Conservation (phyloP, 805 yeast species). For the Debaryomyces hansenii region DNA sequence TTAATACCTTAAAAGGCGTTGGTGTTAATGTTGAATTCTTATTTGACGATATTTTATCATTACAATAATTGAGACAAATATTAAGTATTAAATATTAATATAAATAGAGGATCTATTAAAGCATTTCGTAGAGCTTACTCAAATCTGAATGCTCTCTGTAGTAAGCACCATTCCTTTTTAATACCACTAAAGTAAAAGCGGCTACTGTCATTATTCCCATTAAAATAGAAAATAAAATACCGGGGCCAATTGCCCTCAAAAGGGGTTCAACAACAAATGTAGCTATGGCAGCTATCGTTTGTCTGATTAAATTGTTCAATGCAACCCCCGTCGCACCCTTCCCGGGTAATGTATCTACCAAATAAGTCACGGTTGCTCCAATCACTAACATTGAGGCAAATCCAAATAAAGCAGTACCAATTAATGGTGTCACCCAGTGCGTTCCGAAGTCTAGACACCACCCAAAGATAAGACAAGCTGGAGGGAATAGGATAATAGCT, state of each 20-base stretch:
- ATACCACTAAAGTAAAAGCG: conserved; percentile 40
- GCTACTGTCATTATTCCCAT: conserved; percentile 55
- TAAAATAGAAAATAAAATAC: conserved; percentile 66
- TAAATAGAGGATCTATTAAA: conserved; percentile 17
- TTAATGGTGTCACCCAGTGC: conserved; percentile 76
- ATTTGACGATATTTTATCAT: conserved; percentile 42
- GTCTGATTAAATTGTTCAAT: conserved; percentile 71
- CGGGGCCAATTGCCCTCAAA: conserved; percentile 64
- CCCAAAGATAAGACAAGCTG: conserved; percentile 71
- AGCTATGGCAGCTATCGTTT: conserved; percentile 71
- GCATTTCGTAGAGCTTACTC: conserved; percentile 53
- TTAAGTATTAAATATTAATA: neutral
- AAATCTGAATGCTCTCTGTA: conserved; percentile 67
- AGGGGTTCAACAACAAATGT: conserved; percentile 76
- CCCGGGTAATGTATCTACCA: conserved; percentile 84
- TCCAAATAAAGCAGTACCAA: conserved; percentile 82
- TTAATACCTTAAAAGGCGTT: conserved; percentile 56
- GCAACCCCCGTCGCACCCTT: conserved; percentile 90
- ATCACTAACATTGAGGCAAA: conserved; percentile 81
- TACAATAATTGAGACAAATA: neutral
- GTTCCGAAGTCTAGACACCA: conserved; percentile 71
- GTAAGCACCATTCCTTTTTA: conserved; percentile 57
- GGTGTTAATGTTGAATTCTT: conserved; percentile 78
- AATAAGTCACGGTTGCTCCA: conserved; percentile 76
- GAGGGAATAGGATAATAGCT: conserved; percentile 64